These are phyloP conservation scores for Schoenoplectus tabernaemontani DNA, from an alignment of 202 grass and related monocot species.

Conservation along the genomic window DNA sequence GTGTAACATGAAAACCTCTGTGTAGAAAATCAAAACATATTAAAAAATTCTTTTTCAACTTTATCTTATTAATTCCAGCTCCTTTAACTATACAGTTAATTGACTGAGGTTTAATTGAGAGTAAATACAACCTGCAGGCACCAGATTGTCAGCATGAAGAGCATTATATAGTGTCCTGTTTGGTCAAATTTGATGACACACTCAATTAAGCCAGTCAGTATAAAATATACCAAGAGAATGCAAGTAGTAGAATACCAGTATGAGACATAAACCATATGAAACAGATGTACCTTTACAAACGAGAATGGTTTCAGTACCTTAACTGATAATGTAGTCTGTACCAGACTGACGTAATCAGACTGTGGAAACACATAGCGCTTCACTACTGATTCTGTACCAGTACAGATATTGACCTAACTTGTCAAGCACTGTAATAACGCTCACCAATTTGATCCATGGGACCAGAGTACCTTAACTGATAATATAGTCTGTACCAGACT, in stretches of 20 bases:
- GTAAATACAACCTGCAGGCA: not conserved
- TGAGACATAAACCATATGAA: not conserved
- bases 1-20: slow-evolving; percentile 83
- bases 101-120: not conserved
- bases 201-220: not conserved
- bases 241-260: not conserved
- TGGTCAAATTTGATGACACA: not conserved
- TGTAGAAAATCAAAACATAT: not conserved
- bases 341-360: not conserved
- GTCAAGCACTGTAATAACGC: not conserved
- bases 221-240: not conserved
- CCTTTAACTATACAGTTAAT: not conserved
- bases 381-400: not conserved
- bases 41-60: not conserved
- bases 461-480: too few relatives aligned
- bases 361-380: not conserved
- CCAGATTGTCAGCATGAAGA: not conserved
- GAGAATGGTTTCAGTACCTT: not conserved
- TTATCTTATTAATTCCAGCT: not conserved
- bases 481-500: not conserved
- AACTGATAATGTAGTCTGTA: not conserved
- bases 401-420: not conserved
- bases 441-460: not conserved
- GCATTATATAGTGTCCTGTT: not conserved
- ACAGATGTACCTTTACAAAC: not conserved